A percentile compares a stretch with the other conserved stretches of the same genome.
Evolutionary conservation across 352 stramenopile genomes (phyloP).

Genomic region (Blastocystis hominis): DNA sequence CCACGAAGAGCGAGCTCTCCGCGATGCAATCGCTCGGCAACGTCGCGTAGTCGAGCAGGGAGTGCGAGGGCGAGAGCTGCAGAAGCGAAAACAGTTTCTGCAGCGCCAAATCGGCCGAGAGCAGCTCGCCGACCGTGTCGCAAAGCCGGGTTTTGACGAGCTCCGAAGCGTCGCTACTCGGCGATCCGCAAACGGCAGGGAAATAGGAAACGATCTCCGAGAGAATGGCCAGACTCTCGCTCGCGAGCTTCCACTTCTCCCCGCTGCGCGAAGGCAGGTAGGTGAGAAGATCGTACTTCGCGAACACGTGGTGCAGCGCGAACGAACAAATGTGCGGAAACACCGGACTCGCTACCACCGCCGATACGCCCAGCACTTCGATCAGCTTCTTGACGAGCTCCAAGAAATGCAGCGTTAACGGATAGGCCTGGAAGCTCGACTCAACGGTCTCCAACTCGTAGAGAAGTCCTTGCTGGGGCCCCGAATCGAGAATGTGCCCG

Average conservation of each 20-base stretch:
- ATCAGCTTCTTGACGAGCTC: not conserved
- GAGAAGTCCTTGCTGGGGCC: not conserved
- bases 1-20: not conserved
- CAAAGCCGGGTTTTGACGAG: not conserved
- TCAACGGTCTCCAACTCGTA: constrained; percentile 35
- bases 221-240: not conserved
- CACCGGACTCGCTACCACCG: not conserved
- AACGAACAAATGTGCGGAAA: not conserved
- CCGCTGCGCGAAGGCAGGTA: not conserved
- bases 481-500: not conserved
- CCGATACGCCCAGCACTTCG: not conserved
- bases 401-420: constrained; percentile 1
- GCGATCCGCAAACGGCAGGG: not conserved
- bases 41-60: not conserved
- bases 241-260: not conserved
- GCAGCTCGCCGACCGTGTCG: not conserved
- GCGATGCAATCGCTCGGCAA: not conserved
- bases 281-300: not conserved
- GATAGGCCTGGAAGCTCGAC: not conserved
- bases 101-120: not conserved
- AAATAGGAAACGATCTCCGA: not conserved
- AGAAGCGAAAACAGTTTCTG: not conserved
- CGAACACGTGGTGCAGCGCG: not conserved
- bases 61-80: not conserved
- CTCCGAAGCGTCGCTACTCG: not conserved